Evolutionary conservation across 2,329 filamentous ascomycete species (phyloP).

Genomic region (Fusarium kyushuense): DNA sequence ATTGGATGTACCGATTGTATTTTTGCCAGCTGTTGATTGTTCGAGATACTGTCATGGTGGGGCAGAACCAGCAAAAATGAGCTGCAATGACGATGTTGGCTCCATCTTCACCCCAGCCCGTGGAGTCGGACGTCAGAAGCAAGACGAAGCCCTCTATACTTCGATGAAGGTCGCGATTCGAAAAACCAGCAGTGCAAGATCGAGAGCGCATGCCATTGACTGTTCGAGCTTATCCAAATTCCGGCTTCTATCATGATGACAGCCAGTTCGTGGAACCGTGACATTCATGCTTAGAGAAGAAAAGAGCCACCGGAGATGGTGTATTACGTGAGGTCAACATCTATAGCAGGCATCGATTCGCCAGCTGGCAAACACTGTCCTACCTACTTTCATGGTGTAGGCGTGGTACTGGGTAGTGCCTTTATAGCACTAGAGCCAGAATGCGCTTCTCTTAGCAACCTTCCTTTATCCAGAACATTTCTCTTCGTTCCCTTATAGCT

Average conservation of each 20-base stretch:
- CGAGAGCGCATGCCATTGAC: neutral
- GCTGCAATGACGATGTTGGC: slow-evolving; percentile 37
- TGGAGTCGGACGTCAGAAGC: slow-evolving; percentile 6
- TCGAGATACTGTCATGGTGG: slow-evolving; percentile 26
- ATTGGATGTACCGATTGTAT: slow-evolving; percentile 3
- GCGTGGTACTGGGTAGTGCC: slow-evolving; percentile 17
- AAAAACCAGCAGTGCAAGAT: neutral
- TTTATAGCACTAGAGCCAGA: slow-evolving; percentile 9
- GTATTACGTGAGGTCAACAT: slow-evolving; percentile 7
- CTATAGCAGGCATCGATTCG: slow-evolving; percentile 2
- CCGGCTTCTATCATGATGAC: neutral
- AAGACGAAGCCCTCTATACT: slow-evolving; percentile 30
- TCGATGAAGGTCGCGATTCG: neutral
- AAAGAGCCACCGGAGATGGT: slow-evolving; percentile 18
- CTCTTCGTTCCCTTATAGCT: neutral
- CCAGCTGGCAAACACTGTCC: slow-evolving; percentile 26
- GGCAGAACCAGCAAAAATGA: slow-evolving; percentile 28
- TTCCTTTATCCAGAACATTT: neutral
- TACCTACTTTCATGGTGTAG: slow-evolving; percentile 29
- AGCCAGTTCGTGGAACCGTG: slow-evolving; percentile 28
- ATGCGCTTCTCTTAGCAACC: slow-evolving; percentile 6
- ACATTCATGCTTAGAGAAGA: slow-evolving; percentile 14
- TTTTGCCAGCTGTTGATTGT: slow-evolving; percentile 19
- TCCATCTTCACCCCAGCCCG: slow-evolving; percentile 7
- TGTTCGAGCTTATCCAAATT: slow-evolving; percentile 1